A percentile compares a stretch with the other conserved stretches of the same genome.
These are phyloP conservation scores for Henckelia pumila DNA, from an alignment of 257 asterid genomes.

Conservation along the genomic window DNA sequence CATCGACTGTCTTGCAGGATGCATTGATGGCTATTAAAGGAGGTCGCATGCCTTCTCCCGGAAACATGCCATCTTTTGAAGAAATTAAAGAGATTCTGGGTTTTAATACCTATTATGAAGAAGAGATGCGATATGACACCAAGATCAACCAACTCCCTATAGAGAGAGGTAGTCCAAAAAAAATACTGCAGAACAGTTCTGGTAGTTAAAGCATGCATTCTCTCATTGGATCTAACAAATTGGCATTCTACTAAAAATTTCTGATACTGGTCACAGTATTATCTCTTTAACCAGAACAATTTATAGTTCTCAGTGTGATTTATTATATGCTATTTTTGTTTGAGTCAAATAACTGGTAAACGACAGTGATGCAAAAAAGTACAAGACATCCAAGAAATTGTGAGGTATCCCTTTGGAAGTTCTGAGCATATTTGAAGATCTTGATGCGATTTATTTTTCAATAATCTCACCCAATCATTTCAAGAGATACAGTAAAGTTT, in stretches of 20 bases:
- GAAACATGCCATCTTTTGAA: conserved; percentile 91
- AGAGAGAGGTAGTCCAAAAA: conserved; percentile 45
- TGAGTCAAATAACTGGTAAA: no score
- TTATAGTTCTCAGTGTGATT: conserved; percentile 3
- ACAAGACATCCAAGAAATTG: neutral
- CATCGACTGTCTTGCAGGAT: conserved; percentile 48
- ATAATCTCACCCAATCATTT: neutral
- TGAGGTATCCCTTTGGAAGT: no score
- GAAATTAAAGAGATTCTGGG: conserved; percentile 88
- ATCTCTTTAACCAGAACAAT: conserved; percentile 5
- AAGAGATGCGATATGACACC: conserved; percentile 59
- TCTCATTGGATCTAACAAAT: neutral
- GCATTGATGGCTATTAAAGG: conserved; percentile 81
- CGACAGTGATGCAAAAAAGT: neutral
- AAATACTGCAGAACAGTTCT: neutral
- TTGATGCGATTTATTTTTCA: no score
- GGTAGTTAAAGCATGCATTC: neutral
- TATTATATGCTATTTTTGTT: no score
- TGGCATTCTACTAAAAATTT: conserved; percentile 12
- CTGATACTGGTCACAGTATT: conserved; percentile 3
- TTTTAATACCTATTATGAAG: conserved; percentile 72
- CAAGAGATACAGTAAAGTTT: neutral
- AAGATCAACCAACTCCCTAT: conserved; percentile 36
- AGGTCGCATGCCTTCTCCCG: conserved; percentile 88
- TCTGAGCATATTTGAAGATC: no score